Conservation (phyloP, 2,329 filamentous ascomycete species). For the Colletotrichum sp. region DNA sequence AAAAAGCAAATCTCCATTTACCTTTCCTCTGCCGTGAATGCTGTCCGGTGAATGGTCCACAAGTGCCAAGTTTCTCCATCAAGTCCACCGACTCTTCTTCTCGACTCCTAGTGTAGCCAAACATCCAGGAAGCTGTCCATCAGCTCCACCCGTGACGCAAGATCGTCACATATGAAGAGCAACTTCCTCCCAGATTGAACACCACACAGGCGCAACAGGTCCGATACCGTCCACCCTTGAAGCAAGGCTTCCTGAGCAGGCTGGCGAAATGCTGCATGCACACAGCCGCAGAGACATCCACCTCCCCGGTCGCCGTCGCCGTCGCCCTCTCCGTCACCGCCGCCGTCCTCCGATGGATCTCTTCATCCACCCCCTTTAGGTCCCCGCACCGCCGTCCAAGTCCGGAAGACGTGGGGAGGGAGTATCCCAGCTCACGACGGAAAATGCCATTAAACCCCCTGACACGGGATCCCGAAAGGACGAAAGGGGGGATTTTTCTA, state of each 20-base stretch:
- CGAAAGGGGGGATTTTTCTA: neutral
- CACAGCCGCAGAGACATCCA: neutral
- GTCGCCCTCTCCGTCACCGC: neutral
- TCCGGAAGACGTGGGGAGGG: neutral
- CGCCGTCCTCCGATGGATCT: neutral
- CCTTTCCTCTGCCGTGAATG: neutral
- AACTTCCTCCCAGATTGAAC: neutral
- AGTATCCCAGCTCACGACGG: neutral
- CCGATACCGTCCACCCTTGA: neutral
- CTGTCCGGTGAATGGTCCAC: neutral
- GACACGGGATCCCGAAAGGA: neutral
- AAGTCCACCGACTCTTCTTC: conserved; percentile 8
- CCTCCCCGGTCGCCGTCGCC: neutral
- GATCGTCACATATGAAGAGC: neutral
- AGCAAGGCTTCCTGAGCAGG: neutral
- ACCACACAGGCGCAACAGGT: neutral
- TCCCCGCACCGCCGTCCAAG: neutral
- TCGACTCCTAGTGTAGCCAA: neutral
- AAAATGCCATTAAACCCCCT: neutral
- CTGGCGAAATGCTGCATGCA: neutral
- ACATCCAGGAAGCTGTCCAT: neutral
- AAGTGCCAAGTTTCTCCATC: neutral
- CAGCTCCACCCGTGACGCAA: conserved; percentile 8
- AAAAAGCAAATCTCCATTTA: neutral
- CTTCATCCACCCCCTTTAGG: neutral